A percentile compares a stretch with the other conserved stretches of the same genome.
Conservation (phyloP, 345 rosid species). For the Euclidium syriacum region DNA sequence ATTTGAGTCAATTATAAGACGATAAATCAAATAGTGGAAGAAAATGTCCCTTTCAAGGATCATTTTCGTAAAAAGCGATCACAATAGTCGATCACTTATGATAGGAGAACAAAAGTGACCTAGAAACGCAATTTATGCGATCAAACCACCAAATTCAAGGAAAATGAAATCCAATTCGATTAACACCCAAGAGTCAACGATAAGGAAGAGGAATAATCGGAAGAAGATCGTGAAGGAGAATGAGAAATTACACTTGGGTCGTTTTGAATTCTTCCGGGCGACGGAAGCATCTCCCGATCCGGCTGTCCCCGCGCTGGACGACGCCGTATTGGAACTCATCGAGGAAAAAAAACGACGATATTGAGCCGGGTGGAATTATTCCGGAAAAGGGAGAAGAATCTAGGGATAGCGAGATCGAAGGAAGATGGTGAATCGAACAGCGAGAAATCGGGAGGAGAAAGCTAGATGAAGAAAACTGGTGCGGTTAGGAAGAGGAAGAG, state of each 20-base stretch:
- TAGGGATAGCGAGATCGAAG: constrained; percentile 1
- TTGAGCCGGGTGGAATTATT: too few relatives aligned
- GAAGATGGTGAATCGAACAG: constrained; percentile 1
- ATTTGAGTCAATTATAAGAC: background rate
- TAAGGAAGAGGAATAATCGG: background rate
- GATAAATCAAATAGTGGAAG: background rate
- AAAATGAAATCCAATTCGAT: background rate
- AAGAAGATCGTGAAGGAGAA: background rate
- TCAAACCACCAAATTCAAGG: background rate
- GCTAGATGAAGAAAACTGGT: background rate
- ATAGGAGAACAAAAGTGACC: background rate
- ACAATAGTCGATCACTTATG: background rate
- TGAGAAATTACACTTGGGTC: constrained; percentile 78
- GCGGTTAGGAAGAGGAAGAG: background rate
- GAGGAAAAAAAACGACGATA: background rate
- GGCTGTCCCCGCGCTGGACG: constrained; percentile 58
- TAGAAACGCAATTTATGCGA: background rate
- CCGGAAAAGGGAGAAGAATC: background rate
- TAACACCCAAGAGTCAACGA: constrained; percentile 18
- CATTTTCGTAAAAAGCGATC: background rate
- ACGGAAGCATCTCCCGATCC: constrained; percentile 82
- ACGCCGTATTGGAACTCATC: constrained; percentile 56
- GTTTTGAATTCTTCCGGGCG: constrained; percentile 72
- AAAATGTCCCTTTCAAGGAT: background rate
- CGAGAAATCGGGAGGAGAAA: constrained; percentile 1